Evolutionary conservation across 768 basidiomycete genomes (phyloP), one percentile per base, ranked within the genome.

Genomic region (Pleurotus pulmonarius): DNA sequence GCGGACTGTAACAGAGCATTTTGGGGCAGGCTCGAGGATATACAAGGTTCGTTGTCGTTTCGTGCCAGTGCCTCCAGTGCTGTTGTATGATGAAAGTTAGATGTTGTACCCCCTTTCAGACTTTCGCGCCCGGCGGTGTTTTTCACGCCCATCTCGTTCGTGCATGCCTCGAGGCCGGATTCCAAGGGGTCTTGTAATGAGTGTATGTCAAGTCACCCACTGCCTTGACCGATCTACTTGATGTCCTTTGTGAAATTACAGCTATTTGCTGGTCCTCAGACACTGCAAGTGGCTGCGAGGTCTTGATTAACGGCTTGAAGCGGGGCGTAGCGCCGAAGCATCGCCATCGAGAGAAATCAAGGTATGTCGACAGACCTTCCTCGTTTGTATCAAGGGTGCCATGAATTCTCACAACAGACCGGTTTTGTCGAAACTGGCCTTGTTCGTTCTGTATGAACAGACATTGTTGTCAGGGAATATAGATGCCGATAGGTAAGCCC

Each of bases 291-390:
- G 58, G 72, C 4, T 66, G 71, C 25, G 90, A 95, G 65, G 77
- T 91, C 18, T 64, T 93, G 46, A 89, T 90, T 60, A 90, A 90
- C 59, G 92, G 92, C 2, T 71, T 86, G n/a, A 86, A 81, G 63
- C 84, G 92, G 45, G 92, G 92, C 1, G 83, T 89, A 1, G 73
- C 88, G 9, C 81, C 86, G 0, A 92, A 89, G 64, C 82, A 90
- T 62, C 77, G 87, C 22, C 74, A 81, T 59, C 78, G 78, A 29
- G 70, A 78, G 5, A 86, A 86, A 67, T 84, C 81, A 40, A 81
- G 85, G 91, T 87, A 56, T 48, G 69, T 56, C 9, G 29, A 3
- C 13, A n/a, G n/a, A 44, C 43, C 8, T 11, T 20, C 38, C 7
- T 16, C 34, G 22, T 37, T 18, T 18, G 16, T 7, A 40, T 38